phyloP scores from a whole-genome alignment of 257 asterid genomes.

The Salvia hispanica region DNA sequence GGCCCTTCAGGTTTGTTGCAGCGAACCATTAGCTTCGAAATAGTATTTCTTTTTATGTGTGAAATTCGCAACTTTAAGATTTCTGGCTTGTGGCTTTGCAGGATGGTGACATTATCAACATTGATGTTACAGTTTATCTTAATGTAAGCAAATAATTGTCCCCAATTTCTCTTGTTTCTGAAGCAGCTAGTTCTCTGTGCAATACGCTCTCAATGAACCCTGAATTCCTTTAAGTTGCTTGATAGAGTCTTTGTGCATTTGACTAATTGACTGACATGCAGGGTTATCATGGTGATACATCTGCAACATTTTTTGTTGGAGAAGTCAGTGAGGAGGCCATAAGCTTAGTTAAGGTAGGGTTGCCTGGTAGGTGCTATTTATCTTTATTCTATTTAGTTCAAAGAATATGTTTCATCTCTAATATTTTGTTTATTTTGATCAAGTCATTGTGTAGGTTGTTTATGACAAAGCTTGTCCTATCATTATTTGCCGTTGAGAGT shows the following conservation, averaged over 20 bases:
- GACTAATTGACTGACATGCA: slow-evolving; percentile 36
- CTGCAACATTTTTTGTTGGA: slow-evolving; percentile 89
- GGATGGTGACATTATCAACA: slow-evolving; percentile 97
- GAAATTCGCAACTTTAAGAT: slow-evolving; percentile 10
- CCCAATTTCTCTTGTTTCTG: slow-evolving; percentile 13
- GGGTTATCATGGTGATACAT: slow-evolving; percentile 99
- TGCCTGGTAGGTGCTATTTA: slow-evolving; percentile 34
- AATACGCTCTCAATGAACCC: slow-evolving; percentile 20
- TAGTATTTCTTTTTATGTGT: neutral
- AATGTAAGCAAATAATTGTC: slow-evolving; percentile 57
- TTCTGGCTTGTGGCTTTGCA: slow-evolving; percentile 46
- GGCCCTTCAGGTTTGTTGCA: slow-evolving; percentile 70
- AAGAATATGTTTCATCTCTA: neutral
- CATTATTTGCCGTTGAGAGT: slow-evolving; percentile 3
- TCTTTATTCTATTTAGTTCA: slow-evolving; percentile 10
- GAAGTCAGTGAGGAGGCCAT: slow-evolving; percentile 76
- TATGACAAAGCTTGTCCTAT: slow-evolving; percentile 18
- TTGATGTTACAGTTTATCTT: slow-evolving; percentile 95
- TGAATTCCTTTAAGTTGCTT: slow-evolving; percentile 22
- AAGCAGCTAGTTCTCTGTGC: slow-evolving; percentile 13
- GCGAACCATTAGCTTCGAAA: slow-evolving; percentile 18
- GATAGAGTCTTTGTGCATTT: slow-evolving; percentile 24
- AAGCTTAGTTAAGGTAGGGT: slow-evolving; percentile 80
- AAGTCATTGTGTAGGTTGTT: slow-evolving; percentile 13
- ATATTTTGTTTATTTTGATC: neutral